These are phyloP conservation scores for Paramyrothecium roridum DNA, from an alignment of 2,329 filamentous ascomycete genomes.

Conservation along the genomic window DNA sequence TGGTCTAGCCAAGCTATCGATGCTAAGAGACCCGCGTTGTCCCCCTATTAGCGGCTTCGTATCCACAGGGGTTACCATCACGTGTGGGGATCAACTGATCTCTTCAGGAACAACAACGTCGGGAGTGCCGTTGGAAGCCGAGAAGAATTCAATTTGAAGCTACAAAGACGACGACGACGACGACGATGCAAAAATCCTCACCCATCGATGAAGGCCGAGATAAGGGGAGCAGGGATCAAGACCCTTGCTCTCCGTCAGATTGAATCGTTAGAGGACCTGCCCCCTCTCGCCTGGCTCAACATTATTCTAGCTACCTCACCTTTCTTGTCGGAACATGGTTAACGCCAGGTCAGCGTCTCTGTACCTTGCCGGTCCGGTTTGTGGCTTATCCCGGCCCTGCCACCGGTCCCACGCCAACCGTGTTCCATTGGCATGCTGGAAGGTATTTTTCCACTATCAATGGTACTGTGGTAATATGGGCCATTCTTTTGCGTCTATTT, in stretches of 20 bases:
- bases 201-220: no score
- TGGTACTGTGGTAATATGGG: background rate
- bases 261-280: no score
- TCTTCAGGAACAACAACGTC: background rate
- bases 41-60: background rate
- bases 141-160: background rate
- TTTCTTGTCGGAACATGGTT: no score
- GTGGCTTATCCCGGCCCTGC: background rate
- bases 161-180: no score
- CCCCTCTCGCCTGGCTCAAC: no score
- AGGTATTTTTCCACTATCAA: background rate
- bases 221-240: no score
- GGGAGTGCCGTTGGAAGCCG: background rate
- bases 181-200: no score
- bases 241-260: no score
- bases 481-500: background rate
- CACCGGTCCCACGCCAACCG: background rate
- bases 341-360: no score
- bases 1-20: background rate
- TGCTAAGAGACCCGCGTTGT: background rate
- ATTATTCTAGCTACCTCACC: no score
- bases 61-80: background rate
- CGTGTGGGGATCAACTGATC: background rate
- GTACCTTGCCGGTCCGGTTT: background rate
- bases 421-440: background rate